Evolutionary conservation across 1,284 basidiomycete species (phyloP), one percentile per base, ranked within the genome.

Genomic region (Ganoderma sp.): DNA sequence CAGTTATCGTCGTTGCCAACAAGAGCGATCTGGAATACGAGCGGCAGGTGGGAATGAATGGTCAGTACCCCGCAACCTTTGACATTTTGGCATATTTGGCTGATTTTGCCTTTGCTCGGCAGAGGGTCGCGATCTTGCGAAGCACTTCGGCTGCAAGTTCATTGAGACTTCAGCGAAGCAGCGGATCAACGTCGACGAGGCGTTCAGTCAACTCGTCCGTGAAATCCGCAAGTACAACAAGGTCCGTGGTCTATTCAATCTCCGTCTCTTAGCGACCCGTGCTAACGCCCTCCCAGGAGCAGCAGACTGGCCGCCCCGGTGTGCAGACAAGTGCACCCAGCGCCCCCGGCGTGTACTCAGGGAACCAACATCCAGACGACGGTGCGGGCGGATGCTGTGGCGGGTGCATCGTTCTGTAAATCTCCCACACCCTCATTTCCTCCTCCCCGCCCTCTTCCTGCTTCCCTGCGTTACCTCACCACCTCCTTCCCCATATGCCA

Each of bases 81-180:
- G 0, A 22, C 12, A 19, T 14, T 43, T 61, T 45, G 50, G 41
- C 15, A 39, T n/a, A 34, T 28, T 48, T 65, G 43, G 48, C 69
- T 69, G 39, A 70, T 39, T 28, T 41, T 32, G 52, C 10, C 41
- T 39, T 17, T 58, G 34, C 25, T 43, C 42, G 14, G 5, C 79
- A 97, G 97, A 99, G 95, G 98, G 98, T 12, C 94, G 95, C 68
- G 96, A 98, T 76, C 88, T 99, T 68, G 97, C 98, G 1, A 97
- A 96, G 80, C 95, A 97, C 79, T 98, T 99, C 79, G 93, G 92
- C 63, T 98, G 97, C 84, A 94, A 93, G 76, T 99, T 98, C 81
- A 97, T 99, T 74, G 98, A 99, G 83, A 99, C 98, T 2, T 99
- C 97, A 28, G 98, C 98, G 65, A 99, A 99, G 84, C 95, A 98